Conservation (phyloP, 1,139 yeast genomes). For the Saccharomyces hybrid region DNA sequence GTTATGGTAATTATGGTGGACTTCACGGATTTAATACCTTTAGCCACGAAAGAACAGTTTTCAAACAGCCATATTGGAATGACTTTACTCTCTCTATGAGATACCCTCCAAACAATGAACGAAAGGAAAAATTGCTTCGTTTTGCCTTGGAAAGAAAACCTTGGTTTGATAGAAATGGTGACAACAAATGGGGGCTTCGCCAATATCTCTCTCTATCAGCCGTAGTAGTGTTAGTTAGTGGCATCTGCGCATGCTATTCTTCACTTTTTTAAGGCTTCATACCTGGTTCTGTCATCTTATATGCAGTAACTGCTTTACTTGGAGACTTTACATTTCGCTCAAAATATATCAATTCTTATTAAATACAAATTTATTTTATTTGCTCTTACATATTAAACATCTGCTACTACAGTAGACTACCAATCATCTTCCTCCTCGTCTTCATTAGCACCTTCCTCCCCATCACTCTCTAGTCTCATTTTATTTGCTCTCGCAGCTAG, state of each 20-base stretch:
- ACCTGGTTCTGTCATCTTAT: background rate
- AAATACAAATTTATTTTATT: background rate
- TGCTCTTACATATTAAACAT: background rate
- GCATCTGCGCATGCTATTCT: background rate
- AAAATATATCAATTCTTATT: background rate
- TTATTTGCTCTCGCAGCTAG: constrained; percentile 77
- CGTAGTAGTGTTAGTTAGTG: constrained; percentile 31
- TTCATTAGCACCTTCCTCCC: constrained; percentile 60
- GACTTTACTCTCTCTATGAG: constrained; percentile 53
- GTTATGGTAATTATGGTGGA: constrained; percentile 79
- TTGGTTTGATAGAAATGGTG: constrained; percentile 21
- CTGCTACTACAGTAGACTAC: constrained; percentile 32
- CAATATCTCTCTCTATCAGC: constrained; percentile 38
- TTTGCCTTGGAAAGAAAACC: constrained; percentile 20
- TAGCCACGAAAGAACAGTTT: constrained; percentile 64
- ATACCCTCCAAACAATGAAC: constrained; percentile 60
- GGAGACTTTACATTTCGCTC: background rate
- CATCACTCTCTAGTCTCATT: constrained; percentile 65
- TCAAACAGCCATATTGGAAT: constrained; percentile 61
- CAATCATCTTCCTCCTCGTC: constrained; percentile 51
- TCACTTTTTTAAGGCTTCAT: background rate
- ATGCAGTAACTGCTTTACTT: background rate
- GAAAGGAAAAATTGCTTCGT: constrained; percentile 22
- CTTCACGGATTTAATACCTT: constrained; percentile 62
- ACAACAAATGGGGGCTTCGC: constrained; percentile 4